Conservation (phyloP, 1,284 basidiomycete species). For the Xerocomus amazonicus region DNA sequence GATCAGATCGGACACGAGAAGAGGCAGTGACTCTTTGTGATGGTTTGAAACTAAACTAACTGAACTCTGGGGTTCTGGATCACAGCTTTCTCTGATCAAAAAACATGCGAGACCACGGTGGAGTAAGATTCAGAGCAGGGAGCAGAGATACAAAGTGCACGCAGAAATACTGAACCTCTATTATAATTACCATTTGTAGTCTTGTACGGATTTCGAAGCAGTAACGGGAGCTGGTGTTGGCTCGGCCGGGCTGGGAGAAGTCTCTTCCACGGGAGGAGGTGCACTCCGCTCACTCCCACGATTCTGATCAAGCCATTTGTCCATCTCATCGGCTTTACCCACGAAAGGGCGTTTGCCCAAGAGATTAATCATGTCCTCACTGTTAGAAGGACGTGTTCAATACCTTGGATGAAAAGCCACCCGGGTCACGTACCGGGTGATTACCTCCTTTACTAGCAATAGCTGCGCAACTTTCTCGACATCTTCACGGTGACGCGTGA, state of each 20-base stretch:
- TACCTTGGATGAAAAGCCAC: slow-evolving; percentile 10
- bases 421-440: slow-evolving; percentile 64
- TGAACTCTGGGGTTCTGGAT: too few species aligned
- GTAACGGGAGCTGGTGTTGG: slow-evolving; percentile 50
- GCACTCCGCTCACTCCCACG: slow-evolving; percentile 50
- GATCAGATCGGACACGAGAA: too few species aligned
- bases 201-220: slow-evolving; percentile 39
- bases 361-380: slow-evolving; percentile 84
- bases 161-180: neutral
- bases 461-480: slow-evolving; percentile 94
- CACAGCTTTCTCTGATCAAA: neutral
- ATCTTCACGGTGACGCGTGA: slow-evolving; percentile 80
- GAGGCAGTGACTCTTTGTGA: too few species aligned
- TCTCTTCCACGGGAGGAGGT: slow-evolving; percentile 52
- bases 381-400: slow-evolving; percentile 24
- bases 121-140: slow-evolving; percentile 5
- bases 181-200: slow-evolving; percentile 15
- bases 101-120: neutral
- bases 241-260: slow-evolving; percentile 42
- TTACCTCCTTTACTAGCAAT: slow-evolving; percentile 91
- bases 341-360: slow-evolving; percentile 85
- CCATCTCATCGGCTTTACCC: slow-evolving; percentile 84
- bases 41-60: too few species aligned
- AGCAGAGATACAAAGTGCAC: slow-evolving; percentile 12
- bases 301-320: slow-evolving; percentile 86